Base-by-base conservation (phyloP, 345 rosid genomes). In the Euclidium syriacum region DNA sequence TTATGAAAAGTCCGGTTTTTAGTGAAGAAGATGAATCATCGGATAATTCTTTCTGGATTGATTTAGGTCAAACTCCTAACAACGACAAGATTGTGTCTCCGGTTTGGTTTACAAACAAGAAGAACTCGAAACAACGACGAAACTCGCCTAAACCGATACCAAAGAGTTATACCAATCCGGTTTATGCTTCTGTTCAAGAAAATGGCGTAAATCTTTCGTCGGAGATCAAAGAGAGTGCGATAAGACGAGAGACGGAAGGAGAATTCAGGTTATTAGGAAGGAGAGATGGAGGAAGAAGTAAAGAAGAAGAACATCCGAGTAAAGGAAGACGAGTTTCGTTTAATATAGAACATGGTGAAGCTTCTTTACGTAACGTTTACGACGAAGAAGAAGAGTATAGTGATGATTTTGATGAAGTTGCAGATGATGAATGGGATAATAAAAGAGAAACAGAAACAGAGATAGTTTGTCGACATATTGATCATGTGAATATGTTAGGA, bases 1-100 rank as follows among this genome's bases (percentile, higher is more conserved):
- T 94, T 74, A 94, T 94, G 88, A 94, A 81, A 79, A 94, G 99
- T 62, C 99, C 99, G 0, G 80, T 87, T 6, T 94, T 94, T 63
- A 94, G 99, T 6, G 99, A 94, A 71, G 95, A 90, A 71, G 95
- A 90, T 73, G 98, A 83, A 48, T 92, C 98, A 11, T 94, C 96
- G 0, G 99, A 94, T 62, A 84, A 85, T 70, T 87, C 96, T 3
- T 85, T 84, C 61, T 94, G 97, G 99, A 89, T 90, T 55, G 97
- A 87, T 80, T 79, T 94, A 65, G 99, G 99, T 50, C 99, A 94
- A 71, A 85, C 90, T 77, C 99, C 99, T 25, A 87, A 52, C 55
- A 50, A 67, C 90, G 74, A 76, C 66, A 85, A 75, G 61, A 69
- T 75, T 43, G 76, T 78, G 7, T 90, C 91, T 62, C 98, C 94